Evolutionary conservation across 352 stramenopile genomes (phyloP).

Genomic region (Pythium sukuiense): DNA sequence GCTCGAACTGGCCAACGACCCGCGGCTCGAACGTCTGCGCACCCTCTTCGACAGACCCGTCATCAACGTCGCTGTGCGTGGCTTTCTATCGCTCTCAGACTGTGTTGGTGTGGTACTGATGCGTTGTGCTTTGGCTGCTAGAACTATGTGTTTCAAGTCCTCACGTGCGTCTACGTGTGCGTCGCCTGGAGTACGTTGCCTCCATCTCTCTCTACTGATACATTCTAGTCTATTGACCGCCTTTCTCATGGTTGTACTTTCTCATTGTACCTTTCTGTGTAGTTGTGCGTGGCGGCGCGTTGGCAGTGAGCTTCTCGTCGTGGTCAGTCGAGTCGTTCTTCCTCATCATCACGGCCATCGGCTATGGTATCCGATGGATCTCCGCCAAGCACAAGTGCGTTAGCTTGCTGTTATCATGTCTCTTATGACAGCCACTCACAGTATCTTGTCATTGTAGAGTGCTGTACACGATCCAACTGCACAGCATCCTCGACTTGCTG

Average conservation of each 20-base stretch:
- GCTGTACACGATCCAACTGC: constrained; percentile 54
- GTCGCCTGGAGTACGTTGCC: constrained; percentile 75
- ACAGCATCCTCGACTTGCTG: constrained; percentile 81
- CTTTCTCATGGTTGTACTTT: background rate
- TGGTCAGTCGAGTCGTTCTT: constrained; percentile 83
- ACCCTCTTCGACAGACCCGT: constrained; percentile 68
- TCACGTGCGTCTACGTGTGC: constrained; percentile 79
- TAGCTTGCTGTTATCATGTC: background rate
- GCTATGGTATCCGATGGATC: constrained; percentile 75
- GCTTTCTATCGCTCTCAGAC: no score
- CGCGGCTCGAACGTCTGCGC: constrained; percentile 67
- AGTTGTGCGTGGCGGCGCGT: constrained; percentile 73
- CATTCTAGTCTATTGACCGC: background rate
- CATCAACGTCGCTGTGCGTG: constrained; percentile 60
- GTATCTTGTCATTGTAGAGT: constrained; percentile 36
- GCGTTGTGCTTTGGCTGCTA: constrained; percentile 22
- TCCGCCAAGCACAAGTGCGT: constrained; percentile 82
- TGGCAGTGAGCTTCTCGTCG: constrained; percentile 71
- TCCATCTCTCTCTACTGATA: background rate
- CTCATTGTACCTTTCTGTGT: background rate
- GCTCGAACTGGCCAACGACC: constrained; percentile 67
- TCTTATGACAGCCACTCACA: background rate
- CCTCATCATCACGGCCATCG: constrained; percentile 67
- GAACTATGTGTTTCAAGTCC: constrained; percentile 80
- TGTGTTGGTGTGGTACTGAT: background rate